Conservation (phyloP, 108 stramenopile genomes). For the Skeletonema tropicum region DNA sequence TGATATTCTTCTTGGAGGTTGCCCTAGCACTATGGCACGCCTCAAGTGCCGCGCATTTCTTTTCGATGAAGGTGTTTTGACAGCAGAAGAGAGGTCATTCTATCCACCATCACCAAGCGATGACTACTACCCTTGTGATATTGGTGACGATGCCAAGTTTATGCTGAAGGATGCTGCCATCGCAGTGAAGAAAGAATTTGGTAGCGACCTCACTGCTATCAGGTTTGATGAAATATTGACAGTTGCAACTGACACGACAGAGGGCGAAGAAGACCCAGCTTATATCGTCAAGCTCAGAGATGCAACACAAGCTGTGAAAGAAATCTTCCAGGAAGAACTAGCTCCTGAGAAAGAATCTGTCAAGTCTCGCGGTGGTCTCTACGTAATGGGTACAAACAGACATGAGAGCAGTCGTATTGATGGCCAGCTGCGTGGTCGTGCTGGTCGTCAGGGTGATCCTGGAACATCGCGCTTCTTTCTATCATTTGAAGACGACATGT, state of each 20-base stretch:
- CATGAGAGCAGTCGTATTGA: constrained; percentile 95
- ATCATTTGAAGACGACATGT: constrained; percentile 96
- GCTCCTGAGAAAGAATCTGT: constrained; percentile 86
- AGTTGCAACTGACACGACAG: constrained; percentile 90
- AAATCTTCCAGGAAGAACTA: constrained; percentile 67
- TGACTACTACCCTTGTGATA: constrained; percentile 76
- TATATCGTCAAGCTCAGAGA: constrained; percentile 80
- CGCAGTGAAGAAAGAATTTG: constrained; percentile 66
- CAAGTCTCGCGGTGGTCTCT: constrained; percentile 84
- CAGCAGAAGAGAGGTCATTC: constrained; percentile 54
- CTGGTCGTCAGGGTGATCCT: constrained; percentile 95
- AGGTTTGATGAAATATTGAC: constrained; percentile 88
- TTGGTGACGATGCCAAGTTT: constrained; percentile 65
- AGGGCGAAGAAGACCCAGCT: constrained; percentile 80
- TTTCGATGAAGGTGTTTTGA: constrained; percentile 69
- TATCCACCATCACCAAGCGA: constrained; percentile 78
- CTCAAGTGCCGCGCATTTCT: constrained; percentile 74
- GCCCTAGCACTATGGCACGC: constrained; percentile 87
- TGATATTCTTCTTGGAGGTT: constrained; percentile 95
- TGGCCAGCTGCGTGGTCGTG: constrained; percentile 91
- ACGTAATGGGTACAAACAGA: constrained; percentile 95
- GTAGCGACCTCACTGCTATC: constrained; percentile 64
- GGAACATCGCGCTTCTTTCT: constrained; percentile 94
- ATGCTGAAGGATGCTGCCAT: constrained; percentile 71
- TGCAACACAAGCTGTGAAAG: constrained; percentile 79